Evolutionary conservation across 345 rosid species (phyloP).

Genomic region (Eucalyptus cloeziana): DNA sequence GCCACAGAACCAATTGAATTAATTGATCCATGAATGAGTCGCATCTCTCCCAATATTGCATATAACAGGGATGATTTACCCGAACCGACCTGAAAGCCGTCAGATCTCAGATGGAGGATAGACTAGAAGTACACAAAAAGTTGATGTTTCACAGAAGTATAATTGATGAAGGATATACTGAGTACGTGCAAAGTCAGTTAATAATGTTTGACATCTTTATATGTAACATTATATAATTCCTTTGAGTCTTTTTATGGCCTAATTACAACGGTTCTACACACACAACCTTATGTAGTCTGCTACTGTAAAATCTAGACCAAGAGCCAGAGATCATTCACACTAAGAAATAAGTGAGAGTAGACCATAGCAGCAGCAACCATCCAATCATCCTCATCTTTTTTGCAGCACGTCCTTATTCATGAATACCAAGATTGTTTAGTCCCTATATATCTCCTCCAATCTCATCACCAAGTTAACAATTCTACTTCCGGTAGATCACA

Average conservation of each 20-base stretch:
- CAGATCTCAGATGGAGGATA: not conserved
- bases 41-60: conserved; percentile 64
- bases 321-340: not conserved
- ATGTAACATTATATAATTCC: not conserved
- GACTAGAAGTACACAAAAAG: not conserved
- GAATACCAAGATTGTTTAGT: not conserved
- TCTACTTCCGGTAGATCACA: not conserved
- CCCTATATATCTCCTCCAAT: not conserved
- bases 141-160: not conserved
- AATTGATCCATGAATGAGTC: conserved; percentile 50
- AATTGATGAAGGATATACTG: not conserved
- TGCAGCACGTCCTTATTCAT: not conserved
- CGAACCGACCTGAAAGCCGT: conserved; percentile 69
- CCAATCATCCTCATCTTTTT: not conserved
- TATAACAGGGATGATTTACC: conserved; percentile 88
- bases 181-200: not conserved
- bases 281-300: not conserved
- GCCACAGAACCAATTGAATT: conserved; percentile 44
- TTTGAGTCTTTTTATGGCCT: not conserved
- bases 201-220: not conserved
- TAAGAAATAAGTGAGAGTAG: not conserved
- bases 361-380: not conserved
- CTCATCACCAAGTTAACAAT: not conserved
- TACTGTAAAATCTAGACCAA: not conserved
- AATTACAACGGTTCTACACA: not conserved